Conservation (phyloP, 257 asterid species). For the Nicotiana attenuata region DNA sequence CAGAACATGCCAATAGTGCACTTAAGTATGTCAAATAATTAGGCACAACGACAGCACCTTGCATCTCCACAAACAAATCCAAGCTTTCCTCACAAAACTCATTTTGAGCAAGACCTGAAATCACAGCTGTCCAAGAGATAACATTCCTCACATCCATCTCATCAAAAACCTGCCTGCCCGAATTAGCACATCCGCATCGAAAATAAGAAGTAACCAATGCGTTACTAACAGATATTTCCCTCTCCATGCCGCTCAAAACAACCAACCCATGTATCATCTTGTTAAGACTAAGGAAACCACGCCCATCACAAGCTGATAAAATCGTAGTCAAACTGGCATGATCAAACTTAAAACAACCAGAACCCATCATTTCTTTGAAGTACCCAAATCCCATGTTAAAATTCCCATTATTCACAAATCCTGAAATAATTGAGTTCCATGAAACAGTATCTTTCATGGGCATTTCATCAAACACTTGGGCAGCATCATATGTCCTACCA, state of each 20-base stretch:
- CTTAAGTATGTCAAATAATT: slow-evolving; percentile 65
- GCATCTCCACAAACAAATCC: slow-evolving; percentile 56
- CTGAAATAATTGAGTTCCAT: slow-evolving; percentile 84
- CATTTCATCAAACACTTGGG: slow-evolving; percentile 70
- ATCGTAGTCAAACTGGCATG: slow-evolving; percentile 61
- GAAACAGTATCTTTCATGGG: slow-evolving; percentile 62
- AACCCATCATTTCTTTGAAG: slow-evolving; percentile 42
- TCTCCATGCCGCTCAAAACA: slow-evolving; percentile 48
- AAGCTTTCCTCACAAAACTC: slow-evolving; percentile 53
- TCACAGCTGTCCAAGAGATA: slow-evolving; percentile 78
- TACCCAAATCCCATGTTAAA: slow-evolving; percentile 42
- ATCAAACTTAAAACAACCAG: slow-evolving; percentile 32
- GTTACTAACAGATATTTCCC: slow-evolving; percentile 62
- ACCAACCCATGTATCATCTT: slow-evolving; percentile 63
- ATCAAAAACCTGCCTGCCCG: slow-evolving; percentile 53
- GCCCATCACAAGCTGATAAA: slow-evolving; percentile 54
- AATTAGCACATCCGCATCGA: slow-evolving; percentile 43
- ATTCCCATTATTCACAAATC: slow-evolving; percentile 43
- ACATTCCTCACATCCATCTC: slow-evolving; percentile 71
- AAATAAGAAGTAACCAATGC: slow-evolving; percentile 61
- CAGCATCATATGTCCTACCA: slow-evolving; percentile 40
- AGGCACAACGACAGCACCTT: slow-evolving; percentile 33
- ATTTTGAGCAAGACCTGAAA: slow-evolving; percentile 67
- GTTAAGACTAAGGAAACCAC: slow-evolving; percentile 25
- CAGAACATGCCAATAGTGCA: slow-evolving; percentile 67